Conservation (phyloP, 345 rosid genomes). For the Camelina hispida region DNA sequence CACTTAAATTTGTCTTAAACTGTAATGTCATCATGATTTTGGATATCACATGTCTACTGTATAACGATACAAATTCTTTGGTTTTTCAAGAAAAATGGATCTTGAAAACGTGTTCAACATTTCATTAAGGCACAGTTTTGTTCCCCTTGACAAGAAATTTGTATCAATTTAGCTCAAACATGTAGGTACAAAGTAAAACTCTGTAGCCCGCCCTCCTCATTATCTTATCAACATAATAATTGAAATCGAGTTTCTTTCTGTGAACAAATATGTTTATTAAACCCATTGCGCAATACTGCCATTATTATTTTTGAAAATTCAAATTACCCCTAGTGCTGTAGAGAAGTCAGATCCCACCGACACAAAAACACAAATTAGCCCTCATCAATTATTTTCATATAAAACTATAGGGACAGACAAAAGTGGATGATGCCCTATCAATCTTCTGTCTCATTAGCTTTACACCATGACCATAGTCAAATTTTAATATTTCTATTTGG, state of each 20-base stretch:
- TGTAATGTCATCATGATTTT: background rate
- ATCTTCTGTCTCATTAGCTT: slow-evolving; percentile 26
- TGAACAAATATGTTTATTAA: background rate
- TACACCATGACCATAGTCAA: background rate
- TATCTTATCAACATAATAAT: background rate
- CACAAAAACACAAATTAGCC: slow-evolving; percentile 16
- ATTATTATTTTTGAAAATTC: background rate
- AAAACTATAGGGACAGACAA: slow-evolving; percentile 11
- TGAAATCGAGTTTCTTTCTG: background rate
- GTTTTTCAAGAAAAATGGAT: background rate
- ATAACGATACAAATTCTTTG: background rate
- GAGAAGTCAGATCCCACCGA: slow-evolving; percentile 34
- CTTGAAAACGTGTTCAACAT: background rate
- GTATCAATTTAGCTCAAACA: background rate
- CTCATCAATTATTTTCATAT: slow-evolving; percentile 1
- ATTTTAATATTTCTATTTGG: background rate
- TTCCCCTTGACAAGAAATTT: background rate
- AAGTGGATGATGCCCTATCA: slow-evolving; percentile 32
- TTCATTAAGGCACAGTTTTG: background rate
- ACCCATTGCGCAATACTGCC: slow-evolving; percentile 1
- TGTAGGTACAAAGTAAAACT: background rate
- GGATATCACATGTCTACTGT: slow-evolving; percentile 8
- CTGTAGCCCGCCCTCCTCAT: background rate
- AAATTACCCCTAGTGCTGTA: slow-evolving; percentile 1
- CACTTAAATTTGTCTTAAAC: background rate